Percentiles rank a stretch among this genome's conserved stretches.
These are phyloP conservation scores for Tetraselmis striata DNA, from an alignment of 139 green algal genomes.

Conservation along the genomic window DNA sequence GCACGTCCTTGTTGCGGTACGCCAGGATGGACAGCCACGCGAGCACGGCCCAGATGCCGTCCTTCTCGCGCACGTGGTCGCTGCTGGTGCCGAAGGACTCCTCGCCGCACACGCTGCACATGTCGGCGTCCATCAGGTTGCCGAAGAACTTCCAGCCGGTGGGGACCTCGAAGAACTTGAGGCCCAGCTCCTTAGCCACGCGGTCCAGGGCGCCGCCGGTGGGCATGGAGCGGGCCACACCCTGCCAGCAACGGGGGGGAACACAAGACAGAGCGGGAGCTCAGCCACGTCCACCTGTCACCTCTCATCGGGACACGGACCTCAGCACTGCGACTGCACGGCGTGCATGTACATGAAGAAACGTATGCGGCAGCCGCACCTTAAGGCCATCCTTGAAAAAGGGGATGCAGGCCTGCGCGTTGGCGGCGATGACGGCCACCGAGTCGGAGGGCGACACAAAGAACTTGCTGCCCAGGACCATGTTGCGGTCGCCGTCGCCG, in stretches of 20 bases:
- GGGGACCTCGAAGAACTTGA: conserved; percentile 92
- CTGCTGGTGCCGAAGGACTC: conserved; percentile 99
- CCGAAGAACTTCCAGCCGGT: conserved; percentile 72
- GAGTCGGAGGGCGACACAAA: conserved; percentile 96
- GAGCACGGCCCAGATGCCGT: conserved; percentile 96
- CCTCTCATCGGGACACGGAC: too few relatives aligned
- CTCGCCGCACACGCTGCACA: conserved; percentile 70
- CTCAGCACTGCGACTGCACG: conserved; percentile 1
- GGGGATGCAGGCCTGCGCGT: conserved; percentile 87
- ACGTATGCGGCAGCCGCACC: conserved; percentile 26
- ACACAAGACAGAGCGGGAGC: neutral
- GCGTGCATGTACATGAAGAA: neutral
- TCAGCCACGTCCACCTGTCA: neutral
- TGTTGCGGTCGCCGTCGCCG: conserved; percentile 98
- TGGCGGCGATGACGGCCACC: conserved; percentile 97
- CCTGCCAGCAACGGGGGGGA: conserved; percentile 40
- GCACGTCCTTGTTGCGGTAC: conserved; percentile 79
- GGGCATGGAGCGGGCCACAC: conserved; percentile 95
- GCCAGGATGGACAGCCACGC: conserved; percentile 90
- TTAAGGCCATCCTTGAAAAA: conserved; percentile 97
- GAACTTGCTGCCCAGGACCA: conserved; percentile 96
- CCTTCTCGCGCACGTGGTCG: conserved; percentile 93
- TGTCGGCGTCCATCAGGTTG: conserved; percentile 56
- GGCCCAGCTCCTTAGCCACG: conserved; percentile 71
- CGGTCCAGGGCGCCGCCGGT: conserved; percentile 90